These are phyloP conservation scores for Tylopilus balloui DNA, from an alignment of 768 basidiomycete genomes.

Conservation along the genomic window DNA sequence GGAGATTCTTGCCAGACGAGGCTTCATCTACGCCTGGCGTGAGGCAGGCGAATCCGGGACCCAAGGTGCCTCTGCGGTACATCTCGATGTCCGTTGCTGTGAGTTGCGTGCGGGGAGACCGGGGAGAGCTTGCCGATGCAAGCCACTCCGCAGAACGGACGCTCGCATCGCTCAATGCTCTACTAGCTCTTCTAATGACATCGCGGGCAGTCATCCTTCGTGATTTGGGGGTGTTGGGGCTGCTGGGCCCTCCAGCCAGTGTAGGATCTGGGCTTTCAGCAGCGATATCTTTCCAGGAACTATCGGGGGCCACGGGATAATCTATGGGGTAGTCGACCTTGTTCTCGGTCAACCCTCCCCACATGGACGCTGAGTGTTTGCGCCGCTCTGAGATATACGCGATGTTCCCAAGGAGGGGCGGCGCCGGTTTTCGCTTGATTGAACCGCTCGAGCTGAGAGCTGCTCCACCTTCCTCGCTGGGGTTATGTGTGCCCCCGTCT, in stretches of 20 bases:
- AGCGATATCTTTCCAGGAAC: conserved; percentile 6
- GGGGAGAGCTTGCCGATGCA: conserved; percentile 19
- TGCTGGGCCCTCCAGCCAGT: conserved; percentile 1
- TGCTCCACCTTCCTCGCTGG: conserved; percentile 12
- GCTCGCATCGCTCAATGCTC: conserved; percentile 25
- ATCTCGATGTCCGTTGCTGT: conserved; percentile 23
- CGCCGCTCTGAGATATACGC: conserved; percentile 2
- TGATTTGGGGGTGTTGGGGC: conserved; percentile 8
- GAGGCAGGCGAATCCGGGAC: conserved; percentile 2
- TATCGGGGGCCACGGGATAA: conserved; percentile 7
- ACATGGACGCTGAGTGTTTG: conserved; percentile 15
- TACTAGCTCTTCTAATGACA: conserved; percentile 19
- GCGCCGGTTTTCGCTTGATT: conserved; percentile 31
- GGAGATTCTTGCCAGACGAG: not conserved
- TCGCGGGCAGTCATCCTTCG: conserved; percentile 14
- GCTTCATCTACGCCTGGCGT: not conserved
- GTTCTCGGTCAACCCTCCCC: conserved; percentile 22
- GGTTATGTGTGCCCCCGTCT: not conserved
- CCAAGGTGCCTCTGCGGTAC: conserved; percentile 21
- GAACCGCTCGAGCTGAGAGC: conserved; percentile 17
- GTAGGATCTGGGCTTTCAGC: not conserved
- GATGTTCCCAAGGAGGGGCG: conserved; percentile 24
- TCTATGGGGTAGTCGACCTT: not conserved
- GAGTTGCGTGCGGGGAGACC: conserved; percentile 7
- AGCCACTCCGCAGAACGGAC: conserved; percentile 32